phyloP scores from a whole-genome alignment of 208 protist genomes.

The Herpetomonas muscarum region DNA sequence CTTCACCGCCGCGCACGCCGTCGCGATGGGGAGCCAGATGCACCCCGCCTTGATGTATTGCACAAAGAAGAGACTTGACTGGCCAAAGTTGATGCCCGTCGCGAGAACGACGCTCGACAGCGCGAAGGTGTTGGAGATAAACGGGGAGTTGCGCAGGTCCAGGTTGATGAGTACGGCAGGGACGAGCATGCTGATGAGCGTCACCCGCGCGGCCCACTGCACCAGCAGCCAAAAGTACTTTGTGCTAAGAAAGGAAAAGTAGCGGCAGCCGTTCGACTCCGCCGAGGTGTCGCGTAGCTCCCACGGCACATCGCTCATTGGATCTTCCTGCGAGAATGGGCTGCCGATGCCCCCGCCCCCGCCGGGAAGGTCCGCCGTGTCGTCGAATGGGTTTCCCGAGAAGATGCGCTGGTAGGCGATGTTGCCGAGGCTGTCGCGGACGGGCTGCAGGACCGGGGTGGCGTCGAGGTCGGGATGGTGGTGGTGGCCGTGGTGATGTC shows the following conservation, averaged over 20 bases:
- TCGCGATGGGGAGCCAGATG: conserved; percentile 67
- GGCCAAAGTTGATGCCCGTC: conserved; percentile 43
- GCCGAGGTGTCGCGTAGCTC: conserved; percentile 35
- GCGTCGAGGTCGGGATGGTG: conserved; percentile 1
- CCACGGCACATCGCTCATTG: conserved; percentile 40
- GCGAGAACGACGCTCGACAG: conserved; percentile 52
- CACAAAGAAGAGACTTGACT: conserved; percentile 40
- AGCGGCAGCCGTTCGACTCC: conserved; percentile 19
- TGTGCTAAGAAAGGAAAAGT: conserved; percentile 50
- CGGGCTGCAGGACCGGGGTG: too few species aligned
- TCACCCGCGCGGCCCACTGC: conserved; percentile 59
- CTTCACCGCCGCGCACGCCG: conserved; percentile 35
- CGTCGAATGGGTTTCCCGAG: neutral
- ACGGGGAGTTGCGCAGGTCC: conserved; percentile 23
- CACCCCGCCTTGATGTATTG: conserved; percentile 50
- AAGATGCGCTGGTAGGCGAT: conserved; percentile 4
- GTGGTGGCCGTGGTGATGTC: too few species aligned
- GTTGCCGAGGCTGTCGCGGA: conserved; percentile 28
- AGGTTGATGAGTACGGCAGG: conserved; percentile 50
- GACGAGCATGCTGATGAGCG: conserved; percentile 59
- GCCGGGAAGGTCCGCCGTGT: neutral
- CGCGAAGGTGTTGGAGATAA: conserved; percentile 44
- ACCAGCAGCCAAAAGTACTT: conserved; percentile 67
- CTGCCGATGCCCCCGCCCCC: too few species aligned
- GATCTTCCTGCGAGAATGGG: too few species aligned